Evolutionary conservation across 257 asterid species (phyloP).

Genomic region (Solanum chmielewskii): DNA sequence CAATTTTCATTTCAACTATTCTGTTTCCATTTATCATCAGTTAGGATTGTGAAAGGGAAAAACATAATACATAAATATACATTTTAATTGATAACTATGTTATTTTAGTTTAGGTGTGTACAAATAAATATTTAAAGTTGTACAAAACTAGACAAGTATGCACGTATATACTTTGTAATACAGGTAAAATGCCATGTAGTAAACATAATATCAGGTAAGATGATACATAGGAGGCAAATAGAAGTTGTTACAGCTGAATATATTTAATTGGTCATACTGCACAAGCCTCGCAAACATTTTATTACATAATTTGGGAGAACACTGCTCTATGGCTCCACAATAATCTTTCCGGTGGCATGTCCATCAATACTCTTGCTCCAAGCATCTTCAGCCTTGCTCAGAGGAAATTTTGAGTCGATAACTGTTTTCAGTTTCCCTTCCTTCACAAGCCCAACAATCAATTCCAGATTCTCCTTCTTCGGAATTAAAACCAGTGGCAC

Average conservation of each 20-base stretch:
- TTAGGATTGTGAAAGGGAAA: no score
- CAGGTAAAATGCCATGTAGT: no score
- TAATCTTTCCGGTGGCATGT: conserved; percentile 65
- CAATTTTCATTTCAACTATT: no score
- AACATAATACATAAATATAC: no score
- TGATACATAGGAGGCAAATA: background rate
- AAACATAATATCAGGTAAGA: no score
- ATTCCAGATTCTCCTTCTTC: conserved; percentile 20
- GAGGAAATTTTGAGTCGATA: conserved; percentile 32
- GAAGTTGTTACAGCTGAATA: background rate
- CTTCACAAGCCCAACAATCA: conserved; percentile 38
- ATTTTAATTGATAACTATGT: no score
- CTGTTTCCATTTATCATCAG: no score
- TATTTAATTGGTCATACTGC: background rate
- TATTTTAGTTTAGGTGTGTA: no score
- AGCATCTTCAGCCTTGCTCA: conserved; percentile 47
- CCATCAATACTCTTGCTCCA: conserved; percentile 53
- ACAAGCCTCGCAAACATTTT: background rate
- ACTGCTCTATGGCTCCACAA: conserved; percentile 20
- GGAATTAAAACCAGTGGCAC: conserved; percentile 18
- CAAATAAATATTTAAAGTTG: no score
- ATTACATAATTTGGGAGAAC: background rate
- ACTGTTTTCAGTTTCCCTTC: conserved; percentile 56
- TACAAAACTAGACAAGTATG: no score
- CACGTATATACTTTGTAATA: no score